A percentile compares a stretch with the other conserved stretches of the same genome.
Conservation (phyloP, 177 flowering plant species). For the Tripterygium wilfordii region DNA sequence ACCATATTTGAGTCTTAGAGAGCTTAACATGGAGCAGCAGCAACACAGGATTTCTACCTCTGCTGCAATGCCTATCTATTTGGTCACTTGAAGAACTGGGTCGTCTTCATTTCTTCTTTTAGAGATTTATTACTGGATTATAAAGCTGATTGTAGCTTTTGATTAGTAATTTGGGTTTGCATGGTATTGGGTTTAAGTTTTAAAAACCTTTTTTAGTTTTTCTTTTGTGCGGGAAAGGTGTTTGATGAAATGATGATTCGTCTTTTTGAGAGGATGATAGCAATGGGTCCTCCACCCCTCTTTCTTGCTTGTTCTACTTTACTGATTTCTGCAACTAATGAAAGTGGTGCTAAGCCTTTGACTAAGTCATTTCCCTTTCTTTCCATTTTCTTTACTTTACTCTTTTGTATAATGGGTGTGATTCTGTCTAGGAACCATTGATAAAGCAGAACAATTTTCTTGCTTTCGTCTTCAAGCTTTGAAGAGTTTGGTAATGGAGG, state of each 20-base stretch:
- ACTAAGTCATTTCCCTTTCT: background rate
- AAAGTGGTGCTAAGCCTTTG: conserved; percentile 8
- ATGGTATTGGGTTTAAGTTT: too few relatives aligned
- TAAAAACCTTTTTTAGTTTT: too few relatives aligned
- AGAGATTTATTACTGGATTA: too few relatives aligned
- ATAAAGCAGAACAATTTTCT: too few relatives aligned
- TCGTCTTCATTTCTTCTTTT: background rate
- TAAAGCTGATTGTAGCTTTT: too few relatives aligned
- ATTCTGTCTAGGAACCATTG: too few relatives aligned
- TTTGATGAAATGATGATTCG: too few relatives aligned
- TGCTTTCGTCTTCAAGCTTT: too few relatives aligned
- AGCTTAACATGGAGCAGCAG: conserved; percentile 49
- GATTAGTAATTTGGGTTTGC: too few relatives aligned
- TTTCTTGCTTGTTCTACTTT: background rate
- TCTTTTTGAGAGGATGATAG: background rate
- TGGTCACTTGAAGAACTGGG: conserved; percentile 48
- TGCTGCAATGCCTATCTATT: conserved; percentile 58
- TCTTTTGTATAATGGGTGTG: background rate
- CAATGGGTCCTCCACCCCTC: conserved; percentile 7
- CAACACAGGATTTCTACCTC: conserved; percentile 43
- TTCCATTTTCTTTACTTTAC: background rate
- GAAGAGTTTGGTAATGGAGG: too few relatives aligned
- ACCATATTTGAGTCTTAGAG: conserved; percentile 74
- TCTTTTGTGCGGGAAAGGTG: too few relatives aligned
- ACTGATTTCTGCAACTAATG: conserved; percentile 5